Evolutionary conservation across 768 basidiomycete species (phyloP), one percentile per base, ranked within the genome.

Genomic region (Rhodocollybia butyracea): DNA sequence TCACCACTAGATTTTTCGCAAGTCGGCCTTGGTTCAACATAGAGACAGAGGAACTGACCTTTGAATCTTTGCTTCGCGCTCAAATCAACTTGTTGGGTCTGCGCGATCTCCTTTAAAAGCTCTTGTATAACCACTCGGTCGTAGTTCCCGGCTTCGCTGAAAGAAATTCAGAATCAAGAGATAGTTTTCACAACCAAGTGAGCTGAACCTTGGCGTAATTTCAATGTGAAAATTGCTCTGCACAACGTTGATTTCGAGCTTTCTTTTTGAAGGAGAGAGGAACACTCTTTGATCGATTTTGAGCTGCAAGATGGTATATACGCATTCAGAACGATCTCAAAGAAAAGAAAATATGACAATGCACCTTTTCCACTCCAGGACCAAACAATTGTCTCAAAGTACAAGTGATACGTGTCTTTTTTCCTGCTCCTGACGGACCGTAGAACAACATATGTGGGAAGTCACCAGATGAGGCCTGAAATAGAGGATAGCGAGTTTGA

Each of bases 391-490:
- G 87, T 59, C 88, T 77, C 56, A 99, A 68, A 5, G 92, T 95
- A 59, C 90, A 91, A 61, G 88, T 87, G 62, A 98, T 94, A 34
- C 96, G 80, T 41, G 96, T 98, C 81, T 99, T 99, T 78, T 98
- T 98, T 15, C 96, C 96, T 13, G 96, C 94, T 21, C 96, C 96
- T 3, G 91, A 91, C 8, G 96, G 96, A 0, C 96, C 96, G 65
- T 98, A 99, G 75, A 98, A 96, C 1, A 99, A 82, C 76, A 97
- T 86, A 68, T 99, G 96, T 7, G 96, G 96, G 67, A 99, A 98
- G 75, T 98, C 95, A 1, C 92, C 91, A 1, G 91, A 88, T 1
- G 85, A 81, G 0, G 95, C 88, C 91, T 94, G 31, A 64, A 1
- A 32, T 3, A 36, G 7, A 55, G 42, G 57, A 57, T 30, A 48